Percentiles rank a stretch among this genome's conserved stretches.
phyloP scores from a whole-genome alignment of 2,329 filamentous ascomycete genomes.

The Trichophyton benhamiae region DNA sequence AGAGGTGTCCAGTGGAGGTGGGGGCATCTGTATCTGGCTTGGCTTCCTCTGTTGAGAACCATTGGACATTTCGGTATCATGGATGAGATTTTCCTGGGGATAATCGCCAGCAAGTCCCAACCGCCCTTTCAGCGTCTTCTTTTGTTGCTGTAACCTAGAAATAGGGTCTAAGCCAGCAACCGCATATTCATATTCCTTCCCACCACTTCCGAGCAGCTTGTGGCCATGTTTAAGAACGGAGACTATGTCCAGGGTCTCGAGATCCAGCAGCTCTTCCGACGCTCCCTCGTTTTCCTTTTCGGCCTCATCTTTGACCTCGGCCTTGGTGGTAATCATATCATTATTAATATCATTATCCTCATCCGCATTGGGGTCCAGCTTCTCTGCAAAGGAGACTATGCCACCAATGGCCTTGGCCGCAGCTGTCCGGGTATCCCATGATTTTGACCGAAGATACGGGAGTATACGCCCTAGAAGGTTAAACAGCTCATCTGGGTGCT shows the following conservation, averaged over 20 bases:
- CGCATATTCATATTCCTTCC: constrained; percentile 70
- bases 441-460: constrained; percentile 88
- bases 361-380: constrained; percentile 75
- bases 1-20: constrained; percentile 41
- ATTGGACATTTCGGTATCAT: constrained; percentile 41
- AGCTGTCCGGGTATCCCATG: constrained; percentile 91
- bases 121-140: constrained; percentile 71
- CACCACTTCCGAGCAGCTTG: constrained; percentile 67
- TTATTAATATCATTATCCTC: constrained; percentile 32
- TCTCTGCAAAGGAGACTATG: constrained; percentile 77
- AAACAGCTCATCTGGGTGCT: constrained; percentile 94
- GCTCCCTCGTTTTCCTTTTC: constrained; percentile 26
- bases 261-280: constrained; percentile 52
- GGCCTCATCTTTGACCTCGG: constrained; percentile 26
- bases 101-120: constrained; percentile 75
- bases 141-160: constrained; percentile 70
- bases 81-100: constrained; percentile 70
- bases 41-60: background rate
- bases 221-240: constrained; percentile 73
- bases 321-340: constrained; percentile 34
- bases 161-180: constrained; percentile 71
- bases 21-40: constrained; percentile 9
- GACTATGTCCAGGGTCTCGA: constrained; percentile 64
- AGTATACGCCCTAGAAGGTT: constrained; percentile 87
- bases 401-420: constrained; percentile 89